Conservation (phyloP, 257 asterid genomes). For the Nyctanthes arbortristis region DNA sequence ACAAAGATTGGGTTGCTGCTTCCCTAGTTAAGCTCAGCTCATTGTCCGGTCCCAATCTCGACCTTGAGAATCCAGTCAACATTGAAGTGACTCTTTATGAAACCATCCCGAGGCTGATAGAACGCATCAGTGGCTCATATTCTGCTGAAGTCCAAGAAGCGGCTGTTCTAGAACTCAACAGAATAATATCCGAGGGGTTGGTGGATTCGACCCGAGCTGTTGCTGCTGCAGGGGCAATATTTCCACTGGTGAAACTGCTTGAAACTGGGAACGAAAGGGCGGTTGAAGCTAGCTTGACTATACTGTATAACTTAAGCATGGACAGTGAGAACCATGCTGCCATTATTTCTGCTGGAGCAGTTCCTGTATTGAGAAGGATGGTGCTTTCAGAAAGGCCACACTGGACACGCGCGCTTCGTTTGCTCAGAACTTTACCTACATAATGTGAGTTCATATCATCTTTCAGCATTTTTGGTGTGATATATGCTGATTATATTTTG, state of each 20-base stretch:
- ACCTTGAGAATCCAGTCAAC: constrained; percentile 44
- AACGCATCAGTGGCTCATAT: constrained; percentile 48
- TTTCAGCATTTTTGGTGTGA: background rate
- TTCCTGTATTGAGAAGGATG: constrained; percentile 63
- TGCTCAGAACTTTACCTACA: constrained; percentile 76
- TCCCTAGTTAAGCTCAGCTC: constrained; percentile 68
- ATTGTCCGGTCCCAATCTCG: constrained; percentile 31
- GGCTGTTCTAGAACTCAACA: constrained; percentile 74
- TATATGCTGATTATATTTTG: background rate
- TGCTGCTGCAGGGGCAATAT: constrained; percentile 67
- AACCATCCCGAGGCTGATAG: constrained; percentile 73
- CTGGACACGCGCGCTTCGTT: constrained; percentile 67
- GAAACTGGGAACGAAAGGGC: constrained; percentile 55
- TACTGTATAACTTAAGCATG: constrained; percentile 76
- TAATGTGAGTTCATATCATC: background rate
- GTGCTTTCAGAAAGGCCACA: constrained; percentile 57
- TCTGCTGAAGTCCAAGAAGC: constrained; percentile 57
- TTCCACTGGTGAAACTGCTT: constrained; percentile 61
- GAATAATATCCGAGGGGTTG: constrained; percentile 65
- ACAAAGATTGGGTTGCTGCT: constrained; percentile 85
- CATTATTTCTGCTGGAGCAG: constrained; percentile 73
- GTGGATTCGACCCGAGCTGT: constrained; percentile 58
- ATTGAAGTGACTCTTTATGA: constrained; percentile 70
- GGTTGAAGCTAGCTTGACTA: constrained; percentile 60
- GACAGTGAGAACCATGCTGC: constrained; percentile 76